Percentiles rank a stretch among this genome's conserved stretches.
Evolutionary conservation across 257 asterid genomes (phyloP).

Genomic region (Lantana camara): DNA sequence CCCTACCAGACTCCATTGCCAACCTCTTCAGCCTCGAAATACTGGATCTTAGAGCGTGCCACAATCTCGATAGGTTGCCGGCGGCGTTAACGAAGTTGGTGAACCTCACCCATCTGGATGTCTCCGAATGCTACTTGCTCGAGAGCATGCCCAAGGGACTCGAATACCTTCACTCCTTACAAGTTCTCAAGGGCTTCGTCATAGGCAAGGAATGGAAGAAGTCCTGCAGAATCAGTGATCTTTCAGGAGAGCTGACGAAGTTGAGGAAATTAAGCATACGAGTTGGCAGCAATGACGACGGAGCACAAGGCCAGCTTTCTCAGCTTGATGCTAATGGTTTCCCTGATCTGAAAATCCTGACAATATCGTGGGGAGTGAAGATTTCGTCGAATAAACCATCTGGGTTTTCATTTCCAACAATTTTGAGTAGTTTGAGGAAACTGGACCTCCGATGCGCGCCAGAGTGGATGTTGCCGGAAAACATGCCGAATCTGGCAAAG

Average conservation of each 20-base stretch:
- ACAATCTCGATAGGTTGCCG: constrained; percentile 14
- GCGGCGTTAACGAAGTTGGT: neutral
- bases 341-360: constrained; percentile 2
- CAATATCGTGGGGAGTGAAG: constrained; percentile 1
- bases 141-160: constrained; percentile 25
- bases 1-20: constrained; percentile 9
- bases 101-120: constrained; percentile 20
- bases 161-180: neutral
- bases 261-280: constrained; percentile 14
- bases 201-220: neutral
- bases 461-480: neutral
- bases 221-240: neutral
- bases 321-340: neutral
- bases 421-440: neutral
- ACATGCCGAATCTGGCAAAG: neutral
- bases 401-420: no score
- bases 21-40: no score
- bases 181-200: constrained; percentile 16
- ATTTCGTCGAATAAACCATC: no score
- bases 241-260: neutral
- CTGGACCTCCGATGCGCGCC: constrained; percentile 22
- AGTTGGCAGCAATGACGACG: neutral
- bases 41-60: constrained; percentile 24
- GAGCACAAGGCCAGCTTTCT: neutral
- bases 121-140: no score